Conservation (phyloP, 192 early-diverging fungal genomes). For the Backusella tuberculispora region DNA sequence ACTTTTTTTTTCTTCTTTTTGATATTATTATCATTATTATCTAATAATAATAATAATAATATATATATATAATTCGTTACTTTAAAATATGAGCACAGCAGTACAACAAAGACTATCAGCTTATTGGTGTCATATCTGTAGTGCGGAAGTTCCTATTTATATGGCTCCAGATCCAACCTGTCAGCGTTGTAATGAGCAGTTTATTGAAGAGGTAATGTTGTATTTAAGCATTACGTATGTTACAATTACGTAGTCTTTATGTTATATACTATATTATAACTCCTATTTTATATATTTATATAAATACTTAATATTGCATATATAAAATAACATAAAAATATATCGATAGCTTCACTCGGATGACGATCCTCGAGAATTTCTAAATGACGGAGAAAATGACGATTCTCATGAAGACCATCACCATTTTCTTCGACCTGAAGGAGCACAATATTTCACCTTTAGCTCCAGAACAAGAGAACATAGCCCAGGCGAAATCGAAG, state of each 20-base stretch:
- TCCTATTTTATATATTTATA: slow-evolving; percentile 8
- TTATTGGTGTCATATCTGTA: slow-evolving; percentile 72
- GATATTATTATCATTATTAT: not conserved
- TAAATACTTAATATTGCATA: slow-evolving; percentile 6
- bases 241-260: not conserved
- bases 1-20: slow-evolving; percentile 17
- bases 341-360: not conserved
- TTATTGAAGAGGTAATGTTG: slow-evolving; percentile 79
- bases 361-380: slow-evolving; percentile 28
- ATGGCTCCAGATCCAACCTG: slow-evolving; percentile 83
- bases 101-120: slow-evolving; percentile 18
- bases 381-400: slow-evolving; percentile 3
- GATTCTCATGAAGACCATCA: not conserved
- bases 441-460: not conserved
- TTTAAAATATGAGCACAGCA: slow-evolving; percentile 5
- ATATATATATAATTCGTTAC: not conserved
- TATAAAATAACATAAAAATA: not conserved
- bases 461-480: not conserved
- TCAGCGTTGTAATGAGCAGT: slow-evolving; percentile 72
- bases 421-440: not conserved
- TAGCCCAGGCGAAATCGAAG: not conserved
- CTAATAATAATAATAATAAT: not conserved
- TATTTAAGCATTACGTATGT: slow-evolving; percentile 3
- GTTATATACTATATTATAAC: not conserved
- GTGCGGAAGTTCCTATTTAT: slow-evolving; percentile 61